Percentiles rank a stretch among this genome's conserved stretches.
These are phyloP conservation scores for Acanthamoeba comandoni DNA, from an alignment of 208 protist species.

Conservation along the genomic window DNA sequence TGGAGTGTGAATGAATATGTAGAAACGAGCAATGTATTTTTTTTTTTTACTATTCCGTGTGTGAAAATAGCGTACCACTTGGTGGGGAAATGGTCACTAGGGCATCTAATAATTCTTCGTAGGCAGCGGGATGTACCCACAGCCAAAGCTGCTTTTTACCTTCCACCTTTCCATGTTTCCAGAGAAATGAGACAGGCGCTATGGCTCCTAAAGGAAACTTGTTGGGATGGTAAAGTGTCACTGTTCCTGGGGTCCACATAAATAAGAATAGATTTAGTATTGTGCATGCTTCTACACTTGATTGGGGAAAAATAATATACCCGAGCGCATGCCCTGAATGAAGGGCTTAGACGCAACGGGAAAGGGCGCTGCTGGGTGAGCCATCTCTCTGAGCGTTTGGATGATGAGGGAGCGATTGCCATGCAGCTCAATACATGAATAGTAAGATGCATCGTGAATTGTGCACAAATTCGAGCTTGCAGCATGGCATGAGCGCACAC, in stretches of 20 bases:
- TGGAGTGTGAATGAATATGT: no score
- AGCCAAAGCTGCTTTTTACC: conserved; percentile 57
- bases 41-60: no score
- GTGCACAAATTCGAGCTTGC: conserved; percentile 56
- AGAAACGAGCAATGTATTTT: no score
- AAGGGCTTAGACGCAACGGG: background rate
- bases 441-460: conserved; percentile 61
- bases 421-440: conserved; percentile 12
- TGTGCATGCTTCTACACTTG: no score
- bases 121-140: conserved; percentile 79
- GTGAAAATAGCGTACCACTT: conserved; percentile 1
- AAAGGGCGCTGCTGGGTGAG: background rate
- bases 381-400: conserved; percentile 7
- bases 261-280: no score
- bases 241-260: conserved; percentile 12
- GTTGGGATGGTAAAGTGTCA: conserved; percentile 73
- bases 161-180: conserved; percentile 17
- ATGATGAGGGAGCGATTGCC: background rate
- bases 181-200: conserved; percentile 35
- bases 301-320: background rate
- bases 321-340: conserved; percentile 8
- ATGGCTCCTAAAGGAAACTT: conserved; percentile 77
- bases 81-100: background rate
- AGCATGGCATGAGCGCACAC: conserved; percentile 32
- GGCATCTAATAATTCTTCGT: background rate